Conservation (phyloP, 805 yeast genomes). For the Candida caryicola region DNA sequence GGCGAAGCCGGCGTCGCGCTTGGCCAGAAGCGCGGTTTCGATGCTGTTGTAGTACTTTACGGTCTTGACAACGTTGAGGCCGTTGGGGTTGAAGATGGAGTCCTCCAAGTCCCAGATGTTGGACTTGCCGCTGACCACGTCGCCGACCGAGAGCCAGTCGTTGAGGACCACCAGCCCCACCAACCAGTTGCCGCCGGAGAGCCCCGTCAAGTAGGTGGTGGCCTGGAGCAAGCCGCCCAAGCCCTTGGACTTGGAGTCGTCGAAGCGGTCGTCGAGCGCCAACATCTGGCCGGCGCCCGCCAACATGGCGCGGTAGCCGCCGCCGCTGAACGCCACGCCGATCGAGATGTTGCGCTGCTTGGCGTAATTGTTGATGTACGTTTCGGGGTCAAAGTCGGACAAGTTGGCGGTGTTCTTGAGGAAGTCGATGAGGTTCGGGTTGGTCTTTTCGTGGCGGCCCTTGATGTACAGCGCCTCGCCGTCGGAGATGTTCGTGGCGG, state of each 20-base stretch:
- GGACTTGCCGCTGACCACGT: slow-evolving; percentile 21
- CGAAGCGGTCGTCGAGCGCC: slow-evolving; percentile 11
- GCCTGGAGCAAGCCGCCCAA: slow-evolving; percentile 35
- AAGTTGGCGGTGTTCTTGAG: slow-evolving; percentile 28
- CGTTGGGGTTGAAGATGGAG: slow-evolving; percentile 61
- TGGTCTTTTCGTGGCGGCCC: slow-evolving; percentile 27
- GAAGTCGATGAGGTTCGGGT: slow-evolving; percentile 26
- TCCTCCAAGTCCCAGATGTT: slow-evolving; percentile 67
- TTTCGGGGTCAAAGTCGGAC: slow-evolving; percentile 30
- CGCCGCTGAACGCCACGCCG: slow-evolving; percentile 36
- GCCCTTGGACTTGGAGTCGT: slow-evolving; percentile 23
- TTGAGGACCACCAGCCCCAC: slow-evolving; percentile 48
- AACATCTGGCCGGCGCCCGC: slow-evolving; percentile 13
- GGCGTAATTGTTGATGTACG: slow-evolving; percentile 22
- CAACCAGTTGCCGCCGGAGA: slow-evolving; percentile 57
- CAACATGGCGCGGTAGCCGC: slow-evolving; percentile 36
- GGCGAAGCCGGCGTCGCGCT: slow-evolving; percentile 34
- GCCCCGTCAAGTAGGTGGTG: slow-evolving; percentile 18
- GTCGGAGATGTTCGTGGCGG: slow-evolving; percentile 23
- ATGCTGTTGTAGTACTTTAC: slow-evolving; percentile 45
- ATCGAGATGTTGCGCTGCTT: slow-evolving; percentile 24
- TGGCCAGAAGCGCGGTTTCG: slow-evolving; percentile 21
- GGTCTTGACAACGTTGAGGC: slow-evolving; percentile 53
- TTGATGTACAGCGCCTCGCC: slow-evolving; percentile 27
- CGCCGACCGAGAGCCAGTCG: slow-evolving; percentile 33